Conservation (phyloP, 495 filamentous ascomycete genomes). For the Neurospora pannonica region DNA sequence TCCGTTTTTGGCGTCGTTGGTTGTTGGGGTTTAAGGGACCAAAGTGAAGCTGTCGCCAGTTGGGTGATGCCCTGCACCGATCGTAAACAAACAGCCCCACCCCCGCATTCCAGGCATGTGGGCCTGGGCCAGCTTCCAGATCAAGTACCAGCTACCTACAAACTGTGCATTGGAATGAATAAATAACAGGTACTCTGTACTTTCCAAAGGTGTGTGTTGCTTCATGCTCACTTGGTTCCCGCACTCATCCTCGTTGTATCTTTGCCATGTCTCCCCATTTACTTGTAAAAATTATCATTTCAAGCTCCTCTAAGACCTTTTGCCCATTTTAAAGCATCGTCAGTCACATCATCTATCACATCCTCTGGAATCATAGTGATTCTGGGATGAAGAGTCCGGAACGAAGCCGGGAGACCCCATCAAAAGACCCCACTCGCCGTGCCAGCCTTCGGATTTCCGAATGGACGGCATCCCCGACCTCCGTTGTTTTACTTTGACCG, state of each 20-base stretch:
- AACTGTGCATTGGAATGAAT: not conserved
- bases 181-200: not conserved
- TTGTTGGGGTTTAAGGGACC: not conserved
- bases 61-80: not conserved
- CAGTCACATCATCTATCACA: not conserved
- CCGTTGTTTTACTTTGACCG: not conserved
- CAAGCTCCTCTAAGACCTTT: no score
- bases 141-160: not conserved
- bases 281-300: no score
- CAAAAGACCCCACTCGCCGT: not conserved
- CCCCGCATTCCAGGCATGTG: not conserved
- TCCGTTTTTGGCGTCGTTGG: not conserved
- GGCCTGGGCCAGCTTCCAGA: not conserved
- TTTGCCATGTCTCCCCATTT: not conserved
- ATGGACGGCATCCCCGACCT: not conserved
- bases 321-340: not conserved
- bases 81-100: not conserved
- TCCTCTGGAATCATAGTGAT: not conserved
- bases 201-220: no score
- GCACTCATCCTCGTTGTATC: not conserved
- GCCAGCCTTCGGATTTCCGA: not conserved
- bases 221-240: not conserved
- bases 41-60: not conserved
- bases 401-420: not conserved
- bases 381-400: not conserved